Conservation (phyloP, 495 filamentous ascomycete genomes). For the Xylaria grammica region DNA sequence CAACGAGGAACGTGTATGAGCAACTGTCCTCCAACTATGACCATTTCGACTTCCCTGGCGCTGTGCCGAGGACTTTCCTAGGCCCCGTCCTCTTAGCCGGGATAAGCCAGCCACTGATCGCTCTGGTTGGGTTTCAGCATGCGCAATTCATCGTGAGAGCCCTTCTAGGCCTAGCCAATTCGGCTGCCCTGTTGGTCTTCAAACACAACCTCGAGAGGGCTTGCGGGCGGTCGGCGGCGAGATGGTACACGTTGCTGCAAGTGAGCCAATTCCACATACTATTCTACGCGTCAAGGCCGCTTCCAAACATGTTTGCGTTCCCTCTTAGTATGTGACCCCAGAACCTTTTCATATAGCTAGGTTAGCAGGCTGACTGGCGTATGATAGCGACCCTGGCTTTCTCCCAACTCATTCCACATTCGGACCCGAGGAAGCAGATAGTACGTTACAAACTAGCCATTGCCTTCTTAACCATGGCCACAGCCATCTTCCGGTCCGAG, state of each 20-base stretch:
- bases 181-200: slow-evolving; percentile 67
- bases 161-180: slow-evolving; percentile 81
- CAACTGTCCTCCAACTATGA: slow-evolving; percentile 71
- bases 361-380: slow-evolving; percentile 25
- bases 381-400: slow-evolving; percentile 69
- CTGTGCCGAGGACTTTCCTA: slow-evolving; percentile 88
- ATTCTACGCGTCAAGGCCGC: slow-evolving; percentile 89
- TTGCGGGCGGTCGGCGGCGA: slow-evolving; percentile 71
- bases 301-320: slow-evolving; percentile 98
- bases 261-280: slow-evolving; percentile 89
- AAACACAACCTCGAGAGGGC: slow-evolving; percentile 64
- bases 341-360: not conserved
- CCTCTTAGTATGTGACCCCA: slow-evolving; percentile 63
- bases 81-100: slow-evolving; percentile 77
- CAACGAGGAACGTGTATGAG: slow-evolving; percentile 57
- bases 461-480: slow-evolving; percentile 77
- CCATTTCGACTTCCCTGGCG: slow-evolving; percentile 88
- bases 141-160: slow-evolving; percentile 67
- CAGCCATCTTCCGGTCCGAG: slow-evolving; percentile 88
- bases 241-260: slow-evolving; percentile 85
- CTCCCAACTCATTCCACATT: slow-evolving; percentile 67
- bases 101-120: slow-evolving; percentile 66
- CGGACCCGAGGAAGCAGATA: slow-evolving; percentile 37
- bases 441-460: slow-evolving; percentile 62
- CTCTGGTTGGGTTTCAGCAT: slow-evolving; percentile 49